Conservation (phyloP, 1,139 yeast species). For the Debaryomyces sp. region DNA sequence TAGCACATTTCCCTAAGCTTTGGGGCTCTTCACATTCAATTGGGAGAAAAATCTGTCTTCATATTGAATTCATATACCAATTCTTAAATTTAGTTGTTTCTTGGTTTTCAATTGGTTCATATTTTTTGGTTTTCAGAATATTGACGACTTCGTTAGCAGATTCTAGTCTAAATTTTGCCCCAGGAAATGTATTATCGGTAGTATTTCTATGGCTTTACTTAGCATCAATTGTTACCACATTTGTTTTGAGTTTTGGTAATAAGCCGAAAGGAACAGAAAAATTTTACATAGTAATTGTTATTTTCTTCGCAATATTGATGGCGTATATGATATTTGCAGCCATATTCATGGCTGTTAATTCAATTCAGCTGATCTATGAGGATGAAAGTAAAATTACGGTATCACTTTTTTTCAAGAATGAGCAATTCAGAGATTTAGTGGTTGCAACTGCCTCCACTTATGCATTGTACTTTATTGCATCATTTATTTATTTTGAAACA, state of each 20-base stretch:
- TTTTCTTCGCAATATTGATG: constrained; percentile 91
- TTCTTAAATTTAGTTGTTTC: constrained; percentile 54
- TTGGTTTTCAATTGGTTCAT: constrained; percentile 83
- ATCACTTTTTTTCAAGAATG: constrained; percentile 40
- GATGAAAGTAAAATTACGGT: constrained; percentile 37
- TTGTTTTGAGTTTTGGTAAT: constrained; percentile 90
- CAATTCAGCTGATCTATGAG: constrained; percentile 39
- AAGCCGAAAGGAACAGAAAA: constrained; percentile 89
- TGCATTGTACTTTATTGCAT: constrained; percentile 48
- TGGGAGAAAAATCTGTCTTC: constrained; percentile 44
- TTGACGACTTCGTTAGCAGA: constrained; percentile 70
- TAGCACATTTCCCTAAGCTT: constrained; percentile 47
- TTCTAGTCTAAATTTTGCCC: constrained; percentile 49
- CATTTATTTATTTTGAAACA: constrained; percentile 51
- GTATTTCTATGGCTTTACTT: constrained; percentile 87
- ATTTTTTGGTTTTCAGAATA: constrained; percentile 78
- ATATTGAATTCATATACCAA: constrained; percentile 47
- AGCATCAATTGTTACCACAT: constrained; percentile 86
- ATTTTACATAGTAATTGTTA: constrained; percentile 80
- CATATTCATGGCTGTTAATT: constrained; percentile 50
- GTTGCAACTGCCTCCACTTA: constrained; percentile 52
- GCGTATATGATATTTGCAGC: constrained; percentile 80
- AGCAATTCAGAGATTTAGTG: constrained; percentile 50
- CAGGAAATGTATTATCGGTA: constrained; percentile 78
- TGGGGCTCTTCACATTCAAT: constrained; percentile 48